These are phyloP conservation scores for Phytopythium litorale DNA, from an alignment of 352 stramenopile species.

Conservation along the genomic window DNA sequence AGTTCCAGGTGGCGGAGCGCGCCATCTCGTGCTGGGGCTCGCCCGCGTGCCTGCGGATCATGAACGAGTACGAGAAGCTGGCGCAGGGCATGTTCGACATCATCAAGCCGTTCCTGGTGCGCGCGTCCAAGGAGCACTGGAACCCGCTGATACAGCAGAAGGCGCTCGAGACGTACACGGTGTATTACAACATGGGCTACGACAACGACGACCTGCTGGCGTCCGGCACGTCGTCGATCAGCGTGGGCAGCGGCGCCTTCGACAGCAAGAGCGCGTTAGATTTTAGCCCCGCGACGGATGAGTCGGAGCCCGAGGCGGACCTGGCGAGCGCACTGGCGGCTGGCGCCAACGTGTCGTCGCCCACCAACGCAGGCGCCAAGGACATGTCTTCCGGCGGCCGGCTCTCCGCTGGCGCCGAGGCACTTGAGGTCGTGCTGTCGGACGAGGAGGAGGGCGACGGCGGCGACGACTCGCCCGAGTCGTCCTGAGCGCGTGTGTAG, in stretches of 20 bases:
- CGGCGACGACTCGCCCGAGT: constrained; percentile 20
- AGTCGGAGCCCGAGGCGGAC: constrained; percentile 51
- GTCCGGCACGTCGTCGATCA: constrained; percentile 3
- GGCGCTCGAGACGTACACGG: constrained; percentile 79
- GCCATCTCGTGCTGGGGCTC: constrained; percentile 84
- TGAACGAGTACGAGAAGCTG: constrained; percentile 89
- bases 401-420: constrained; percentile 29
- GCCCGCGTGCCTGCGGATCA: constrained; percentile 75
- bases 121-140: constrained; percentile 59
- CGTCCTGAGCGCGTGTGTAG: constrained; percentile 16
- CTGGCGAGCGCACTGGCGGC: constrained; percentile 1
- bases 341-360: constrained; percentile 9
- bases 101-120: constrained; percentile 68
- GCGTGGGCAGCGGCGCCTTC: constrained; percentile 9
- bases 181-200: constrained; percentile 91
- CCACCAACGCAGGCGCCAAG: constrained; percentile 13
- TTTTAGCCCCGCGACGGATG: constrained; percentile 49
- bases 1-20: constrained; percentile 84
- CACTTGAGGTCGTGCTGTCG: constrained; percentile 42
- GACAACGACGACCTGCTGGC: constrained; percentile 59
- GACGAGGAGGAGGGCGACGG: constrained; percentile 40
- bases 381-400: constrained; percentile 27
- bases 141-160: constrained; percentile 86
- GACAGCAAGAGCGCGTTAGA: constrained; percentile 39
- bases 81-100: constrained; percentile 81